Evolutionary conservation across 805 yeast genomes (phyloP).

Genomic region (Yarrowia phangngaensis): DNA sequence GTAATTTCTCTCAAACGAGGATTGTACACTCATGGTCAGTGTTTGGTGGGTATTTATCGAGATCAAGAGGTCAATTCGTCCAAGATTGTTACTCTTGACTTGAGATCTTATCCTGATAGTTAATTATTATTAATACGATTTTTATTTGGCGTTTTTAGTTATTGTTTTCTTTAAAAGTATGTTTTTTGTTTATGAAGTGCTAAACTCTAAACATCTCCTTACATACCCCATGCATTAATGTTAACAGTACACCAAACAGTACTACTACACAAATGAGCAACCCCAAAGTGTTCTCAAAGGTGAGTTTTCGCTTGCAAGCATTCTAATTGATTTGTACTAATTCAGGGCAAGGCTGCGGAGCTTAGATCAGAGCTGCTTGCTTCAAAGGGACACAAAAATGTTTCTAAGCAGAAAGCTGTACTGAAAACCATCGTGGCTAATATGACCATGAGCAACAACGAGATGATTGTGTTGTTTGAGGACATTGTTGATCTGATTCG

Average conservation of each 20-base stretch:
- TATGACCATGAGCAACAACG: slow-evolving; percentile 75
- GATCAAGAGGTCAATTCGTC: slow-evolving; percentile 34
- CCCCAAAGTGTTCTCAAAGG: slow-evolving; percentile 14
- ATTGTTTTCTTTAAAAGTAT: too few relatives aligned
- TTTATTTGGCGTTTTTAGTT: too few relatives aligned
- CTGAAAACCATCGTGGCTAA: slow-evolving; percentile 77
- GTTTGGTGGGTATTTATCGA: slow-evolving; percentile 82
- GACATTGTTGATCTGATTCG: slow-evolving; percentile 49
- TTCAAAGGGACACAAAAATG: slow-evolving; percentile 40
- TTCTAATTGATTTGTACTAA: background rate
- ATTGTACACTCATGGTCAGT: slow-evolving; percentile 81
- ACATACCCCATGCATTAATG: too few relatives aligned
- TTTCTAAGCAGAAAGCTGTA: slow-evolving; percentile 44
- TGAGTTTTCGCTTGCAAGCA: slow-evolving; percentile 2
- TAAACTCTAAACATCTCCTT: too few relatives aligned
- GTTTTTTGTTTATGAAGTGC: too few relatives aligned
- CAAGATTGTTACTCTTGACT: slow-evolving; percentile 32
- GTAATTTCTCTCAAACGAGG: slow-evolving; percentile 87
- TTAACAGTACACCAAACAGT: too few relatives aligned
- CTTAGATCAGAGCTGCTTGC: slow-evolving; percentile 38
- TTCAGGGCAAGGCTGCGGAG: slow-evolving; percentile 41
- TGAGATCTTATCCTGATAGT: slow-evolving; percentile 27
- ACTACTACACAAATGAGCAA: slow-evolving; percentile 24
- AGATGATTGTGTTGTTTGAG: slow-evolving; percentile 62
- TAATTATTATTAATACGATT: background rate